These are phyloP conservation scores for Thuidium tamariscinum DNA, from an alignment of 225 moss, liverwort and hornwort species.

Conservation along the genomic window DNA sequence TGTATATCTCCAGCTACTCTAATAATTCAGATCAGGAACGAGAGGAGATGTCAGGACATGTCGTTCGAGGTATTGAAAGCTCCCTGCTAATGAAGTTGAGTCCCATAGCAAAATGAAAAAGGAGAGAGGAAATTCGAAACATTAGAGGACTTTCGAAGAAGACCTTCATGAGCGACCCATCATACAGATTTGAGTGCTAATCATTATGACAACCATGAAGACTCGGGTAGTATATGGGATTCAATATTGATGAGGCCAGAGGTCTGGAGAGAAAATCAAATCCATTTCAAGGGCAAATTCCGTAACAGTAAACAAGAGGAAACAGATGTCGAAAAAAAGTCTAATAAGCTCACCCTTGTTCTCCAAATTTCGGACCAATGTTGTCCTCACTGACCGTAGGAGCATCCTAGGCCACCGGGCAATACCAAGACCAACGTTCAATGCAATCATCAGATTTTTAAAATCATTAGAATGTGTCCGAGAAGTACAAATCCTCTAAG, in stretches of 20 bases:
- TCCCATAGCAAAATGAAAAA: neutral
- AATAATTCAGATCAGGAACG: neutral
- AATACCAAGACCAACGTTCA: conserved; percentile 5
- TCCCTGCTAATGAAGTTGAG: neutral
- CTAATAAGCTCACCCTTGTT: conserved; percentile 46
- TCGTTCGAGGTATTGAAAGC: neutral
- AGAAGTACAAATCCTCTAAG: neutral
- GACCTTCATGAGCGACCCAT: neutral
- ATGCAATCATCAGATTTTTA: neutral
- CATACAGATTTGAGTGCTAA: neutral
- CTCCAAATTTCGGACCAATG: conserved; percentile 26
- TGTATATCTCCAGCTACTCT: conserved; percentile 57
- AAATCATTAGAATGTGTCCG: neutral
- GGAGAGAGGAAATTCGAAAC: neutral
- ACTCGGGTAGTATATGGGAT: neutral
- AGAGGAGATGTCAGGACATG: neutral
- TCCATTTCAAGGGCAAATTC: neutral
- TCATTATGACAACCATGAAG: neutral
- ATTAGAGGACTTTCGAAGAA: neutral
- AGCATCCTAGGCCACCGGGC: conserved; percentile 41
- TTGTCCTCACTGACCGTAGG: conserved; percentile 50
- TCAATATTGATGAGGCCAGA: neutral
- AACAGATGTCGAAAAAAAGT: neutral
- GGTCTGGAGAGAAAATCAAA: neutral
- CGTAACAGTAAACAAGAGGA: neutral